Evolutionary conservation across 176 grass and related monocot species (phyloP), one percentile per base, ranked within the genome.

Genomic region (Eragrostis curvula): DNA sequence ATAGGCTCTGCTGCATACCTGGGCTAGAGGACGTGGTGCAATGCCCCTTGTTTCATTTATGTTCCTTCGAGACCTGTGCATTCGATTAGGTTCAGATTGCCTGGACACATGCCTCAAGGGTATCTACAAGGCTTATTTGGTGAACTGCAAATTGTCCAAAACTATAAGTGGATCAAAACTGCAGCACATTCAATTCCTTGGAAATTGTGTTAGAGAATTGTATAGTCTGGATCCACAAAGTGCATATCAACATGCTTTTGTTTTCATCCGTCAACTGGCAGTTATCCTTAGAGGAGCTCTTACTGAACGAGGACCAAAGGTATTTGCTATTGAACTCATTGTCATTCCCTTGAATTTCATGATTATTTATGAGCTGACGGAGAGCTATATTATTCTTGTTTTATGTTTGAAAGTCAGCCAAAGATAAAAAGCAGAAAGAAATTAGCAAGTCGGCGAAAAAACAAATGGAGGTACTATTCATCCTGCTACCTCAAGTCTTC

Each of bases 51-150:
- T 93, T 68, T 95, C 95, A 51, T 93, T 98, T 87, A 42, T 98
- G 70, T 95, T 98, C 88, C 82, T 98, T 74, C 88, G 96, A 77
- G 92, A 98, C 30, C 75, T 98, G 85, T 98, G 96, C 77, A 84
- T 98, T 80, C 88, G 83, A 60, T 77, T 98, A 82, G 96, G 92
- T 86, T 86, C 88, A 21, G 92, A 93, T 85, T 98, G 96, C 85
- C 88, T 95, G 87, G 92, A 95, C 68, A 78, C 79, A 5, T 95
- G 90, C 66, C 88, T 98, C 84, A 93, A 85, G 79, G 96, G 96
- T 79, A 91, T 93, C 76, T 98, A 98, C 71, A 98, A 98, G 90
- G 90, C 92, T 83, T 98, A 98, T 93, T 87, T 98, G 87, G 83
- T 98, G 69, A 98, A 98, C 81, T 98, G 96, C 87, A 98, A 98